These are phyloP conservation scores for Endothia cerciana DNA, from an alignment of 2,329 filamentous ascomycete genomes.

Conservation along the genomic window DNA sequence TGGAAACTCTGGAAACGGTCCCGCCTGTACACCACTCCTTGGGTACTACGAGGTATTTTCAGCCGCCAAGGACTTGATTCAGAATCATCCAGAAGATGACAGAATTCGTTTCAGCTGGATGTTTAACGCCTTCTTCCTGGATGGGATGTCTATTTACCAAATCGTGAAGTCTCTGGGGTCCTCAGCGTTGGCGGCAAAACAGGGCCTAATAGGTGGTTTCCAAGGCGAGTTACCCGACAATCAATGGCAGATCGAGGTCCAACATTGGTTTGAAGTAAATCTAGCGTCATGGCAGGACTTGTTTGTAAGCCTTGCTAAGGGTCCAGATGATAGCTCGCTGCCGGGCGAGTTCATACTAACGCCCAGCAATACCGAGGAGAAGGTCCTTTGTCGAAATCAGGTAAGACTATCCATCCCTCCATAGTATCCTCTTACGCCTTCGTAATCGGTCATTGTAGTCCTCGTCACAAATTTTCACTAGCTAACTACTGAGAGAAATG, in stretches of 20 bases:
- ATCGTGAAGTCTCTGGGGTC: constrained; percentile 1
- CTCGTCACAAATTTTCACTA: background rate
- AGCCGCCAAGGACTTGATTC: background rate
- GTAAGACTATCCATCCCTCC: background rate
- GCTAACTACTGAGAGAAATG: background rate
- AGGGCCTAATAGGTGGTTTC: background rate
- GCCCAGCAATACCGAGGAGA: background rate
- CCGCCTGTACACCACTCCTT: background rate
- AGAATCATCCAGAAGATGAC: background rate
- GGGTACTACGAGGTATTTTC: background rate
- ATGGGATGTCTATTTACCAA: background rate
- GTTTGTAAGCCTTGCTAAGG: constrained; percentile 2
- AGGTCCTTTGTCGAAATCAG: background rate
- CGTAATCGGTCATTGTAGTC: background rate
- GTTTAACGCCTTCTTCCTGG: background rate
- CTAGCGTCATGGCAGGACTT: constrained; percentile 2
- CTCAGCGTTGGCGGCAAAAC: background rate
- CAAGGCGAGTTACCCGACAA: background rate
- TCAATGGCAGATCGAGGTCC: constrained; percentile 9
- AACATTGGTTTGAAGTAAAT: constrained; percentile 6
- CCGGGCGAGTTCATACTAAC: background rate
- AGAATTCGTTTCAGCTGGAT: background rate
- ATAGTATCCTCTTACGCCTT: too few species aligned
- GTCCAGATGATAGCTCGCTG: background rate
- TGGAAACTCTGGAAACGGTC: background rate